Conservation (phyloP, 352 stramenopile species). For the Aphanomyces invadans region DNA sequence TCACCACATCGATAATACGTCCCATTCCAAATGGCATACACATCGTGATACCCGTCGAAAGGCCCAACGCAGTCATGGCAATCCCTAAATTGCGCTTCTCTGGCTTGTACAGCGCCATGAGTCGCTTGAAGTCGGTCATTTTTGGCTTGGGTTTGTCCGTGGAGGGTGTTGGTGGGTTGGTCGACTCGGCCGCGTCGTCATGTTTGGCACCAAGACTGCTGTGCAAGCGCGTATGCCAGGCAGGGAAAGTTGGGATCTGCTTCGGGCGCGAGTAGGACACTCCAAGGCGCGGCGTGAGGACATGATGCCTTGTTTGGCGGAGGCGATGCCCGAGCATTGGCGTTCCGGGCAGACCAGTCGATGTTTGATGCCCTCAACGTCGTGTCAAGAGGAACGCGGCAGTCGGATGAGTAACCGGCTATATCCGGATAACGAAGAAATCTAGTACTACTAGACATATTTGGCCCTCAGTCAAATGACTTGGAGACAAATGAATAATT, state of each 20-base stretch:
- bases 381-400: not conserved
- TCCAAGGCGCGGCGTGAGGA: too few relatives aligned
- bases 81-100: slow-evolving; percentile 59
- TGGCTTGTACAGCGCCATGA: slow-evolving; percentile 53
- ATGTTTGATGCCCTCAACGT: not conserved
- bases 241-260: not conserved
- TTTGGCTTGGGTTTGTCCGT: slow-evolving; percentile 4
- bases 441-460: too few relatives aligned
- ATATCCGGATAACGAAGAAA: too few relatives aligned
- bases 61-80: slow-evolving; percentile 50
- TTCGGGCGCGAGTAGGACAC: not conserved
- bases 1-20: slow-evolving; percentile 71
- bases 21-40: slow-evolving; percentile 74
- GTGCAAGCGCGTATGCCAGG: slow-evolving; percentile 1
- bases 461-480: too few relatives aligned
- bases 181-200: not conserved
- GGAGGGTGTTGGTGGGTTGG: too few relatives aligned
- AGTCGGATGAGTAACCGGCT: not conserved
- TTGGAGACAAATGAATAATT: too few relatives aligned
- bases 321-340: not conserved
- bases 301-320: not conserved
- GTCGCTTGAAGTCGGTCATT: slow-evolving; percentile 30
- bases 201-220: not conserved
- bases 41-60: slow-evolving; percentile 72
- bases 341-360: not conserved